Conservation (phyloP, 176 grass and related monocot genomes). For the Musa beccarii region DNA sequence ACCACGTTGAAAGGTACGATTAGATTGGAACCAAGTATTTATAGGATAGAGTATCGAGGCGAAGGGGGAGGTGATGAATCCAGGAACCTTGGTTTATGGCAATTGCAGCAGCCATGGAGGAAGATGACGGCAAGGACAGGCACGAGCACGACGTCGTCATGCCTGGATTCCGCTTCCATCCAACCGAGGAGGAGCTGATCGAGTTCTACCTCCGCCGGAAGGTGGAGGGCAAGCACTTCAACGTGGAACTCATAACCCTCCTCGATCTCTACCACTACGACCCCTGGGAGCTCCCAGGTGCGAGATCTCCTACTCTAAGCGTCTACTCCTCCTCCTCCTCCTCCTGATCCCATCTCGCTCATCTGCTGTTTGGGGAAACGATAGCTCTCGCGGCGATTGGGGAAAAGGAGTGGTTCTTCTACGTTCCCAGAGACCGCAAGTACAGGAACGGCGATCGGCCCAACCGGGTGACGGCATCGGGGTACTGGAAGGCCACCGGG, state of each 20-base stretch:
- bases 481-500: conserved; percentile 96
- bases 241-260: conserved; percentile 76
- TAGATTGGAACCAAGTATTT: conserved; percentile 17
- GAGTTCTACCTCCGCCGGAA: conserved; percentile 96
- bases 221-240: conserved; percentile 86
- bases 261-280: conserved; percentile 91
- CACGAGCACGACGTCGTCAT: conserved; percentile 68
- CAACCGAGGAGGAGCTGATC: conserved; percentile 93
- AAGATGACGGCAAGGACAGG: conserved; percentile 2
- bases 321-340: conserved; percentile 5
- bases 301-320: not conserved
- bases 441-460: conserved; percentile 86
- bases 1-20: conserved; percentile 5
- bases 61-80: conserved; percentile 27
- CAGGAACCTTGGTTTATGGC: conserved; percentile 17
- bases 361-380: not conserved
- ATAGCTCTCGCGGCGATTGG: conserved; percentile 63
- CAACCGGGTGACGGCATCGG: conserved; percentile 74
- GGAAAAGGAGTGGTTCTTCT: conserved; percentile 97
- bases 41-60: conserved; percentile 24
- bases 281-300: conserved; percentile 92
- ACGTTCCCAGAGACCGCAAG: conserved; percentile 92
- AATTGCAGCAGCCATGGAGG: conserved; percentile 8
- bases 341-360: conserved; percentile 13
- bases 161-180: conserved; percentile 97